Evolutionary conservation across 768 basidiomycete species (phyloP).

Genomic region (Boletus subcaerulescens): DNA sequence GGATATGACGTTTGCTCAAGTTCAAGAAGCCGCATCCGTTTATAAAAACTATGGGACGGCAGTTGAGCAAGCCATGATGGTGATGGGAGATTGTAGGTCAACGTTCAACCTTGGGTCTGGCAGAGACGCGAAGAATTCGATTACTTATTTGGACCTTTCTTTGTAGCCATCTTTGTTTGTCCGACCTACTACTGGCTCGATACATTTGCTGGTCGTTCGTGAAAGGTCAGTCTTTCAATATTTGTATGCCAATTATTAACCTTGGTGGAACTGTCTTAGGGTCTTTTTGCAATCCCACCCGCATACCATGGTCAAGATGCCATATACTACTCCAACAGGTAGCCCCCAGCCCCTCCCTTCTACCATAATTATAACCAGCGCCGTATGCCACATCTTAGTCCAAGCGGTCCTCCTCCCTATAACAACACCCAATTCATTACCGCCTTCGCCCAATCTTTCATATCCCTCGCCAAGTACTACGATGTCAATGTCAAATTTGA

Average conservation of each 20-base stretch:
- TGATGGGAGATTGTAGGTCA: conserved; percentile 41
- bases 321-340: conserved; percentile 39
- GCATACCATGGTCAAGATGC: conserved; percentile 33
- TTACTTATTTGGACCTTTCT: neutral
- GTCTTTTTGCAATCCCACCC: conserved; percentile 31
- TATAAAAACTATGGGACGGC: conserved; percentile 34
- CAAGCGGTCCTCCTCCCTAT: conserved; percentile 9
- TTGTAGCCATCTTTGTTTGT: conserved; percentile 35
- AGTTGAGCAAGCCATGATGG: conserved; percentile 33
- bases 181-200: conserved; percentile 33
- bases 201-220: conserved; percentile 29
- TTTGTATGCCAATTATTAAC: conserved; percentile 11
- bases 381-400: neutral
- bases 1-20: conserved; percentile 26
- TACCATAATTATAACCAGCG: neutral
- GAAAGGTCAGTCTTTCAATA: conserved; percentile 31
- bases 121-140: neutral
- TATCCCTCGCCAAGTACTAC: conserved; percentile 19
- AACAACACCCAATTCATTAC: conserved; percentile 29
- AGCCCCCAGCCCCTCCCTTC: neutral
- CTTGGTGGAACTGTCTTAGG: conserved; percentile 13
- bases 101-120: neutral
- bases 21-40: conserved; percentile 19
- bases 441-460: conserved; percentile 28
- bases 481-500: conserved; percentile 23